Percentiles rank a stretch among this genome's conserved stretches.
Conservation (phyloP, 1,139 yeast species). For the Lodderomyces parapsilosis region DNA sequence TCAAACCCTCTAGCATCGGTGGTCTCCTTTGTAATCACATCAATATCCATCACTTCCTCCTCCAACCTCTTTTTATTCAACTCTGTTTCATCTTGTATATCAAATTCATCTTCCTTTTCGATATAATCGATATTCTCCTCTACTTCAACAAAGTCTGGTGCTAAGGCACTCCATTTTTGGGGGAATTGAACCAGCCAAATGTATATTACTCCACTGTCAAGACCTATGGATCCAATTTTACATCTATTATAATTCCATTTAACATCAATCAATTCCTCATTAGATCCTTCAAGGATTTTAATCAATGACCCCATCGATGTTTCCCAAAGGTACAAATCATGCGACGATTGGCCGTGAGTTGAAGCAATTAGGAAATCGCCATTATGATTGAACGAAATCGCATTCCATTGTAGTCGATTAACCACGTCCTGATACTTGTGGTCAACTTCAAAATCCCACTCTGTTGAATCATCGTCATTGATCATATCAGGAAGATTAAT, state of each 20-base stretch:
- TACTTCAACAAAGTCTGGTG: slow-evolving; percentile 94
- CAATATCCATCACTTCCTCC: slow-evolving; percentile 67
- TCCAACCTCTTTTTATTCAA: slow-evolving; percentile 58
- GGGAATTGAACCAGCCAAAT: slow-evolving; percentile 83
- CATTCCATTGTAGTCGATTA: slow-evolving; percentile 85
- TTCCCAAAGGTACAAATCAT: slow-evolving; percentile 93
- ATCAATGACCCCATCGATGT: slow-evolving; percentile 83
- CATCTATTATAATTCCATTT: slow-evolving; percentile 83
- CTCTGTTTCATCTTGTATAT: slow-evolving; percentile 66
- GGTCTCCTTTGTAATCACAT: slow-evolving; percentile 60
- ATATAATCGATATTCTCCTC: slow-evolving; percentile 89
- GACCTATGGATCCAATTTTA: slow-evolving; percentile 80
- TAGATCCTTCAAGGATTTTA: slow-evolving; percentile 90
- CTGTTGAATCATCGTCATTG: slow-evolving; percentile 26
- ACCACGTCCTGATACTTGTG: slow-evolving; percentile 91
- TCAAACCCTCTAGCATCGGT: slow-evolving; percentile 71
- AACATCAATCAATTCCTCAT: slow-evolving; percentile 79
- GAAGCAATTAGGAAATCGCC: slow-evolving; percentile 88
- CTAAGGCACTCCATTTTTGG: slow-evolving; percentile 95
- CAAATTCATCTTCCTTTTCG: slow-evolving; percentile 92
- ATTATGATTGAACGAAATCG: slow-evolving; percentile 70
- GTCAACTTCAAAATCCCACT: slow-evolving; percentile 65
- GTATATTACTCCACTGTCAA: slow-evolving; percentile 81
- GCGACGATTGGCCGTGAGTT: slow-evolving; percentile 81
- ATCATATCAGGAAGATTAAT: slow-evolving; percentile 52